Evolutionary conservation across 2,329 filamentous ascomycete genomes (phyloP).

Genomic region (Neurospora sp.): DNA sequence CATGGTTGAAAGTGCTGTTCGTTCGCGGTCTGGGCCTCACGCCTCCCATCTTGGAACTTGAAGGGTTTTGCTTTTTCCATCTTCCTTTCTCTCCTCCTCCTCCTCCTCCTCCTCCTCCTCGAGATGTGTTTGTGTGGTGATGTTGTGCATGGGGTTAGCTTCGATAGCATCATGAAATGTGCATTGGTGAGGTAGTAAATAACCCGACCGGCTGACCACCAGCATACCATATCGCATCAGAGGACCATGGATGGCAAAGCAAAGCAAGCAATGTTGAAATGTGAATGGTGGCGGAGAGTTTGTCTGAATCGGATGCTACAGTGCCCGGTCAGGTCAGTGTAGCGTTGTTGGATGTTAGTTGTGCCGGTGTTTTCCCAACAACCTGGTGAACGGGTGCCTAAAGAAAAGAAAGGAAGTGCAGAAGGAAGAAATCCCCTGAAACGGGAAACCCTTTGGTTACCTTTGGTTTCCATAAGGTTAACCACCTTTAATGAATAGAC

Average conservation of each 20-base stretch:
- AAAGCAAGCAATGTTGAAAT: background rate
- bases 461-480: background rate
- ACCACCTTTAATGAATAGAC: background rate
- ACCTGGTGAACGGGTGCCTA: background rate
- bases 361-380: no score
- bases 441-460: background rate
- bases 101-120: background rate
- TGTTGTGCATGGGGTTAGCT: background rate
- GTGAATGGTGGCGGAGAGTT: background rate
- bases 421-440: background rate
- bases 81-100: background rate
- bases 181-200: background rate
- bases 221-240: no score
- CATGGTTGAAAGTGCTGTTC: background rate
- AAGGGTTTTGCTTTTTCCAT: background rate
- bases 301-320: background rate
- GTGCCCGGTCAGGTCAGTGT: background rate
- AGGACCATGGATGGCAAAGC: background rate
- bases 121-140: background rate
- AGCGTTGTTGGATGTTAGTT: no score
- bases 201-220: background rate
- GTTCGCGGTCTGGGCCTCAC: background rate
- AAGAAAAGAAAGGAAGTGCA: background rate
- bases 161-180: background rate
- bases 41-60: background rate